A percentile compares a stretch with the other conserved stretches of the same genome.
These are phyloP conservation scores for Alternaria arborescens DNA, from an alignment of 2,329 filamentous ascomycete genomes.

Conservation along the genomic window DNA sequence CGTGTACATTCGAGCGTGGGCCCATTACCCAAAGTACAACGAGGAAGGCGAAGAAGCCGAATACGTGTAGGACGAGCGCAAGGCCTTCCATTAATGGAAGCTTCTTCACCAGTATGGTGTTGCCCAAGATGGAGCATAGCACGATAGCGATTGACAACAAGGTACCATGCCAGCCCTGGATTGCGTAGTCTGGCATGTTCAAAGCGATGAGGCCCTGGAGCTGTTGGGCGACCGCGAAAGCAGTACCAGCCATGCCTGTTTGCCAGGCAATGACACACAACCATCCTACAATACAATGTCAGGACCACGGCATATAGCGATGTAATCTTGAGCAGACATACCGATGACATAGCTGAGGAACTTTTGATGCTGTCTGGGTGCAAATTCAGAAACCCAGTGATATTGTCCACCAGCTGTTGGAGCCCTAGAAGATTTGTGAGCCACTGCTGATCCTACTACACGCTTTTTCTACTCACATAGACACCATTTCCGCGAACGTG, in stretches of 20 bases:
- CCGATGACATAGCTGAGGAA: slow-evolving; percentile 46
- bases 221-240: slow-evolving; percentile 29
- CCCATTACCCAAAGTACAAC: slow-evolving; percentile 41
- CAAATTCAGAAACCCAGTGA: neutral
- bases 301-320: neutral
- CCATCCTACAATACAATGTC: slow-evolving; percentile 41
- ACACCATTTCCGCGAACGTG: slow-evolving; percentile 44
- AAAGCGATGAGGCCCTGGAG: slow-evolving; percentile 43
- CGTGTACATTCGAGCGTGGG: slow-evolving; percentile 44
- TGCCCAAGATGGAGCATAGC: slow-evolving; percentile 49
- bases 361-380: neutral
- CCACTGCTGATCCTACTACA: neutral
- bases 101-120: slow-evolving; percentile 49
- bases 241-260: slow-evolving; percentile 34
- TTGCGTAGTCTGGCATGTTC: slow-evolving; percentile 47
- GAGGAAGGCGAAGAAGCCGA: slow-evolving; percentile 60
- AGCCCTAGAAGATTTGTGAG: slow-evolving; percentile 4
- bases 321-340: slow-evolving; percentile 33
- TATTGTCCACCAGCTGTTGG: neutral
- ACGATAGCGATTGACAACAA: slow-evolving; percentile 56
- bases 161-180: slow-evolving; percentile 58
- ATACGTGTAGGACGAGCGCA: slow-evolving; percentile 57
- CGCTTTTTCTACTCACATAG: slow-evolving; percentile 25
- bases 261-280: slow-evolving; percentile 52
- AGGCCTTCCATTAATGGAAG: slow-evolving; percentile 44